Evolutionary conservation across 2,329 filamentous ascomycete genomes (phyloP).

Genomic region (Aspergillus tubingensis): DNA sequence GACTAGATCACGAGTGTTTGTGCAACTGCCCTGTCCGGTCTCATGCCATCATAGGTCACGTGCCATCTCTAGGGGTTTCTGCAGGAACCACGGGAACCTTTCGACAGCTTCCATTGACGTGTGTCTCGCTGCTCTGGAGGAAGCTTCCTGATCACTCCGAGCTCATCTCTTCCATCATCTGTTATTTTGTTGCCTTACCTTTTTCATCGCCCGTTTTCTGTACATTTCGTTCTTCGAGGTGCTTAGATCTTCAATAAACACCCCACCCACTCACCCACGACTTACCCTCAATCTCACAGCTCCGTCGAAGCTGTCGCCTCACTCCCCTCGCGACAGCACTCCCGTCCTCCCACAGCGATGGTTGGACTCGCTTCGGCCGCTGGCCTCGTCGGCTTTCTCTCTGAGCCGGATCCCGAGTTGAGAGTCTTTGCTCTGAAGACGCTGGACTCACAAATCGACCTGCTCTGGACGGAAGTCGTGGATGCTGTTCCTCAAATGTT

Average conservation of each 20-base stretch:
- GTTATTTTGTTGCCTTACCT: constrained; percentile 25
- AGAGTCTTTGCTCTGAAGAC: constrained; percentile 93
- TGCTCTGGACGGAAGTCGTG: constrained; percentile 96
- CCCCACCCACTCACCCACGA: constrained; percentile 17
- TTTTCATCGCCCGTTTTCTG: constrained; percentile 21
- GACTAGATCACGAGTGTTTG: neutral
- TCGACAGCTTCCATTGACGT: constrained; percentile 39
- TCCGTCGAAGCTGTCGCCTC: constrained; percentile 36
- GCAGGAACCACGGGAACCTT: constrained; percentile 30
- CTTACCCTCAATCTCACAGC: constrained; percentile 27
- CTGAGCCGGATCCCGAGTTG: constrained; percentile 90
- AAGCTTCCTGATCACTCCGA: constrained; percentile 21
- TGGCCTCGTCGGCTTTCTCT: constrained; percentile 91
- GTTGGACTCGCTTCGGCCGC: constrained; percentile 91
- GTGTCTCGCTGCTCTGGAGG: constrained; percentile 26
- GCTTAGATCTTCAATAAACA: constrained; percentile 17
- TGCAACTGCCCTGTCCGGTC: neutral
- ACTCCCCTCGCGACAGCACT: constrained; percentile 30
- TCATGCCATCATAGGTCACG: constrained; percentile 24
- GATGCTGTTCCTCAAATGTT: constrained; percentile 92
- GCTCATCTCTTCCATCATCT: constrained; percentile 20
- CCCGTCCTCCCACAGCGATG: constrained; percentile 58
- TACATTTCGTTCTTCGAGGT: constrained; percentile 25
- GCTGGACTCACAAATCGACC: constrained; percentile 93
- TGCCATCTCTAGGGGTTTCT: constrained; percentile 26